Base-by-base conservation (phyloP, 805 yeast species). In the Yamadazyma insecticola region DNA sequence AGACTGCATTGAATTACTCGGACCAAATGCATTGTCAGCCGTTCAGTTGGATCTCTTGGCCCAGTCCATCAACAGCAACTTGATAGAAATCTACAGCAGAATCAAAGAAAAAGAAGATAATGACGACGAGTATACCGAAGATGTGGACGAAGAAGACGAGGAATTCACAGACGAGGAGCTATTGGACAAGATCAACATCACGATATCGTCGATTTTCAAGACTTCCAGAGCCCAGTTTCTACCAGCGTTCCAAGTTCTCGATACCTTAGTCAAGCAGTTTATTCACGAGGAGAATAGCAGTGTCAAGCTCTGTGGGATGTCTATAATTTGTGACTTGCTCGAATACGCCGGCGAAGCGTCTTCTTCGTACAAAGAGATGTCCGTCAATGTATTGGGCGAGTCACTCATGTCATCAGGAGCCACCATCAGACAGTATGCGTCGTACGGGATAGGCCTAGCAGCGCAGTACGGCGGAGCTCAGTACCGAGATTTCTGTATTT, bases 151-250 rank as follows among this genome's bases (percentile, higher is more conserved):
- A 33, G 88, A 81, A 35, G 97, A 89, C 34, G 80, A 75, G 18
- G 87, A 78, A 36, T 95, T 83, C 47, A 80, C 92, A 1, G 97
- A 92, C 54, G 97, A 88, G 51, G 96, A 89, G 50, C 63, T 92
- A 27, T 60, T 88, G 30, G 94, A 87, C 47, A 95, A 90, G 51
- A 76, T 88, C 41, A 84, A 82, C 53, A 83, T 81, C 51, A 78
- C 82, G 1, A 56, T 92, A 22, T 70, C 81, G 6, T 69, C 81
- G 1, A 67, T 87, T 12, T 82, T 90, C 70, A 81, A 76, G 53
- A 70, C 74, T 24, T 64, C 74, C 14, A 72, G 74, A 41, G 57
- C 67, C 5, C 63, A 63, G 34, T 85, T 83, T 54, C 52, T 86
- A 33, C 74, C 78, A 9, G 72, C 74, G 4, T 83, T 84, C 59